Evolutionary conservation across 176 grass and related monocot genomes (phyloP).

Genomic region (Eremochloa ophiuroides): DNA sequence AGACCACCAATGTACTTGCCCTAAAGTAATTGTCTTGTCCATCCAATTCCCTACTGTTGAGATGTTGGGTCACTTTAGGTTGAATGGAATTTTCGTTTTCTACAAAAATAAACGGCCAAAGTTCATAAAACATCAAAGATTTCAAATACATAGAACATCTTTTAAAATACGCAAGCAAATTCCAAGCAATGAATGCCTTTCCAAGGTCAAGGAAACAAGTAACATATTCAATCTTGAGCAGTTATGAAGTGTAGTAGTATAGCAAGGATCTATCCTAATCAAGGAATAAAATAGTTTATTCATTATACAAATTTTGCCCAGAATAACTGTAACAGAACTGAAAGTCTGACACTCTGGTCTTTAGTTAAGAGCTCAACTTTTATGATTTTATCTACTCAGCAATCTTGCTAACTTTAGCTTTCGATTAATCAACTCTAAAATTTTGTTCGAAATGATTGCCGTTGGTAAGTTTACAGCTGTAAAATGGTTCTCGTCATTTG

Average conservation of each 20-base stretch:
- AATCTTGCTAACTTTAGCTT: not conserved
- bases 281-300: not conserved
- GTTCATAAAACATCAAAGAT: not conserved
- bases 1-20: no score
- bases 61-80: not conserved
- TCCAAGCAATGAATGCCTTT: not conserved
- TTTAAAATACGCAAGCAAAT: not conserved
- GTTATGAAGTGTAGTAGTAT: not conserved
- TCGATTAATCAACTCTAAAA: not conserved
- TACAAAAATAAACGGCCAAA: not conserved
- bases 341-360: not conserved
- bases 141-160: not conserved
- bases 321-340: not conserved
- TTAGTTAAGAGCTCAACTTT: not conserved
- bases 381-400: no score
- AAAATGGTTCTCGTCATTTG: constrained; percentile 11
- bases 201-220: not conserved
- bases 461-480: not conserved
- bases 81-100: not conserved
- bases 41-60: not conserved
- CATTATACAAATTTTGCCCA: not conserved
- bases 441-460: not conserved
- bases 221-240: not conserved
- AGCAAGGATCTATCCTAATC: not conserved
- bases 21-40: not conserved